These are phyloP conservation scores for Scenedesmus sp. DNA, from an alignment of 163 green algal genomes.

Conservation along the genomic window DNA sequence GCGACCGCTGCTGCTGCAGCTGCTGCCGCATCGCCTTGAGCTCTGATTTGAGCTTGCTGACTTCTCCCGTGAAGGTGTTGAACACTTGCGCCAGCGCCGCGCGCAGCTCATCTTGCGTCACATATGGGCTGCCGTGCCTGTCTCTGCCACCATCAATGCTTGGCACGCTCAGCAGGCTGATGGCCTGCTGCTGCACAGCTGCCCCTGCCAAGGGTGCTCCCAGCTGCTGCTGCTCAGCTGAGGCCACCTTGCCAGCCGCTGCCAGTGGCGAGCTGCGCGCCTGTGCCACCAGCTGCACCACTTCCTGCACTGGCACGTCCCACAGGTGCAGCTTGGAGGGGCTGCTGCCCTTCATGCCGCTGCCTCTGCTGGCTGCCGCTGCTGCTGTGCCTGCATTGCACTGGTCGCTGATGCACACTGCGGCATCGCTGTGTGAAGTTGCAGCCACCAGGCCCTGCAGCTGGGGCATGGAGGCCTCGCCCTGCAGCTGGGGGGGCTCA, in stretches of 20 bases:
- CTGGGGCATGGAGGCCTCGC: constrained; percentile 16
- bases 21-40: not conserved
- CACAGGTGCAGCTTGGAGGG: not conserved
- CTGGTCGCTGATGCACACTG: not conserved
- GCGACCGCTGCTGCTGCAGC: not conserved
- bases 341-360: not conserved
- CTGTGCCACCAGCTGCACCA: not conserved
- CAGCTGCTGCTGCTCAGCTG: constrained; percentile 14
- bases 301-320: not conserved
- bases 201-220: no score
- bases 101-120: constrained; percentile 2
- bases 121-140: not conserved
- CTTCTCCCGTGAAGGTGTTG: not conserved
- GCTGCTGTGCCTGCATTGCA: not conserved
- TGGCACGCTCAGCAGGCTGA: not conserved
- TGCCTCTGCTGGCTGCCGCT: not conserved
- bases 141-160: not conserved
- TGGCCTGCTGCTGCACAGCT: not conserved
- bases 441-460: constrained; percentile 1
- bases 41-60: constrained; percentile 5
- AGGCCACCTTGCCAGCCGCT: no score
- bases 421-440: not conserved
- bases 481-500: not conserved
- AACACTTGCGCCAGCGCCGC: not conserved
- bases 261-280: not conserved